These are phyloP conservation scores for Penicillium desertorum DNA, from an alignment of 495 filamentous ascomycete species.

Conservation along the genomic window DNA sequence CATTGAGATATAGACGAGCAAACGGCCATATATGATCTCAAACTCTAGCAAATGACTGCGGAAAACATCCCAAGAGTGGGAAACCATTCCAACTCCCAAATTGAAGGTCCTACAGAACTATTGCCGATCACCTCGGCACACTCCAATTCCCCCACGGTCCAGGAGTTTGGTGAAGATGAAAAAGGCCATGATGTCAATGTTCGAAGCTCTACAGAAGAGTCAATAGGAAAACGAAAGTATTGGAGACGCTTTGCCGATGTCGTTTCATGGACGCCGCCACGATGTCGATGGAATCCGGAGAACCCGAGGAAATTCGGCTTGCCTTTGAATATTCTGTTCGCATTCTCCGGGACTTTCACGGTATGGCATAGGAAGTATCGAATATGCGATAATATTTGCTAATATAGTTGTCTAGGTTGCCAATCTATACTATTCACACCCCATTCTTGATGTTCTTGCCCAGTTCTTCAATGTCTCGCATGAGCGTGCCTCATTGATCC, in stretches of 20 bases:
- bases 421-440: conserved; percentile 72
- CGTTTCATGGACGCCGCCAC: conserved; percentile 55
- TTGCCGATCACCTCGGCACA: conserved; percentile 6
- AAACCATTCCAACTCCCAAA: neutral
- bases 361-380: conserved; percentile 2
- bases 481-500: conserved; percentile 59
- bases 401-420: conserved; percentile 42
- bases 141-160: neutral
- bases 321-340: conserved; percentile 62
- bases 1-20: neutral
- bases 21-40: neutral
- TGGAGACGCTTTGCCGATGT: conserved; percentile 16
- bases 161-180: neutral
- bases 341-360: conserved; percentile 42
- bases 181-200: conserved; percentile 2
- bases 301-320: conserved; percentile 58
- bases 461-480: conserved; percentile 59
- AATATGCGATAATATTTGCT: neutral
- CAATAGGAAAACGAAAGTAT: neutral
- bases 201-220: neutral
- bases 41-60: neutral
- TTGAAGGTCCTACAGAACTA: neutral
- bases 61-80: neutral
- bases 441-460: conserved; percentile 64
- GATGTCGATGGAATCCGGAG: conserved; percentile 58